Evolutionary conservation across 75 land plant species (phyloP), one percentile per base, ranked within the genome.

Genomic region (Pinus taeda): DNA sequence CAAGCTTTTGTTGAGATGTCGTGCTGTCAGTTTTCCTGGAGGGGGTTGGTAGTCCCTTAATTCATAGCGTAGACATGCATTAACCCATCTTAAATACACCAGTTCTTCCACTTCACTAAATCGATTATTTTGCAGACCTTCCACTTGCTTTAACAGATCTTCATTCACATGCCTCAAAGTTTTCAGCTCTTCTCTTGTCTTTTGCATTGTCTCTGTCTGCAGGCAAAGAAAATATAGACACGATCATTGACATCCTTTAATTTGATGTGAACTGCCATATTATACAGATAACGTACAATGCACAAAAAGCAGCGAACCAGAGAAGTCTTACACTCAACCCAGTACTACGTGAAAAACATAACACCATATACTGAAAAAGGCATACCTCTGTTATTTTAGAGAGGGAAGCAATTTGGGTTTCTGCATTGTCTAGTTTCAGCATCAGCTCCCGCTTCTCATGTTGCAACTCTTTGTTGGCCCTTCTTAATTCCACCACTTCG

Each of bases 21-120:
- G 78, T 11, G 99, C 99, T 6, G 81, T 85, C 14, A 88, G 76
- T 78, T 85, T 91, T 21, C 98, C 98, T 12, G 74, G 78, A 55
- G 85, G 81, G 1, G 94, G 78, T 57, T 91, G 84, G 45, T 77
- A 97, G 74, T 95, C 86, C 60, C 99, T 81, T 57, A 93, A 85
- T 78, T 97, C 99, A 82, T 93, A 88, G 9, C 98, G 82, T 33
- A 97, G 78, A 84, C 99, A 97, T 36, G 98, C 98, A 81, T 93
- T 97, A 24, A 97, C 79, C 98, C 99, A 97, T 39, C 89, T 81
- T 57, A 97, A 89, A 75, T 97, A 93, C 21, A 93, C 99, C 59
- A 97, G 85, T 70, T 93, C 98, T 78, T 97, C 99, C 55, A 90
- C 92, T 78, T 95, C 99, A 57, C 86, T 79, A 76, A 91, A 93